Conservation (phyloP, 768 basidiomycete genomes). For the Sarcodon aspratus region DNA sequence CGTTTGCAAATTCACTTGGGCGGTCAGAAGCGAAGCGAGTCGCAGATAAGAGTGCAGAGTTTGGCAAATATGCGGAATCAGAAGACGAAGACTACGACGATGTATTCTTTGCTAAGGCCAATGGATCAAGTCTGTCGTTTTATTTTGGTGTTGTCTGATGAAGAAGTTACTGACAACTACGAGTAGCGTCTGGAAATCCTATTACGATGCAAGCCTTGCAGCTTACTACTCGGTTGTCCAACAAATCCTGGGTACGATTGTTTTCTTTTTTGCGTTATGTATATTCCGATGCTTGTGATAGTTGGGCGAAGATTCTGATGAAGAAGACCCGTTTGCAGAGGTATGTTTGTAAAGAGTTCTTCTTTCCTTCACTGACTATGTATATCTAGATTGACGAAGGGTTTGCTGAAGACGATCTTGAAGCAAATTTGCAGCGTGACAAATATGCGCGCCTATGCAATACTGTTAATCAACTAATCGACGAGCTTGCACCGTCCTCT, state of each 20-base stretch:
- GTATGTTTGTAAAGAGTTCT: slow-evolving; percentile 22
- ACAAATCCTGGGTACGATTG: slow-evolving; percentile 71
- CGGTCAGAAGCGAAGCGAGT: slow-evolving; percentile 48
- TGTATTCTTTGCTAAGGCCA: slow-evolving; percentile 72
- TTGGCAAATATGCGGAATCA: slow-evolving; percentile 79
- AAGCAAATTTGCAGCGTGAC: slow-evolving; percentile 86
- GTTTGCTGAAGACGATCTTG: slow-evolving; percentile 84
- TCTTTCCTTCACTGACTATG: not conserved
- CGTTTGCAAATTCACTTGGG: slow-evolving; percentile 47
- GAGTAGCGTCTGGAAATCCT: slow-evolving; percentile 1
- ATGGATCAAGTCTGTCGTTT: slow-evolving; percentile 44
- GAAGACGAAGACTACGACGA: slow-evolving; percentile 94
- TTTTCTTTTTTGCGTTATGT: not conserved
- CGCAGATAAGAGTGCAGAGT: slow-evolving; percentile 42
- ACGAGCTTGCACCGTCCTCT: slow-evolving; percentile 72
- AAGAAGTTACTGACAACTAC: not conserved
- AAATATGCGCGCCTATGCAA: slow-evolving; percentile 83
- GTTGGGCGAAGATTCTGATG: slow-evolving; percentile 75
- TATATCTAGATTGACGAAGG: slow-evolving; percentile 74
- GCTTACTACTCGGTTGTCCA: slow-evolving; percentile 78
- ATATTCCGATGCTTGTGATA: slow-evolving; percentile 15
- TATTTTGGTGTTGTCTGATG: not conserved
- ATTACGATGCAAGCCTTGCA: slow-evolving; percentile 50
- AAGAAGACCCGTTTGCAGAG: slow-evolving; percentile 95
- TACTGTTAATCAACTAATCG: slow-evolving; percentile 75